Evolutionary conservation across 345 rosid genomes (phyloP).

Genomic region (Mercurialis annua): DNA sequence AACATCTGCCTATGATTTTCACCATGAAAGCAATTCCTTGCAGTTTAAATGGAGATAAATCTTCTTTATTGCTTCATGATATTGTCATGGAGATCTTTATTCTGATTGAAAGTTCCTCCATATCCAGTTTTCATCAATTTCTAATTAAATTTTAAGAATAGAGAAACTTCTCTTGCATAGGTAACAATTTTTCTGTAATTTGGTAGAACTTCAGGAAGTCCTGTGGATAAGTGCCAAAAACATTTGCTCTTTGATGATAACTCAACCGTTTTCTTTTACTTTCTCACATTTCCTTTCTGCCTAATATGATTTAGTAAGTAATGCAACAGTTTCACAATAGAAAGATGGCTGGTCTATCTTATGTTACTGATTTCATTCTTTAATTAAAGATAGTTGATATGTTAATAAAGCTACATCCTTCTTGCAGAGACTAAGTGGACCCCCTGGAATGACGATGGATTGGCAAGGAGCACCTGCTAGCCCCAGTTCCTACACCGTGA

Average conservation of each 20-base stretch:
- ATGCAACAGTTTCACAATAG: neutral
- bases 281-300: neutral
- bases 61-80: neutral
- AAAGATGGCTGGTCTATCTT: constrained; percentile 5
- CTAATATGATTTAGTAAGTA: neutral
- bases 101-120: neutral
- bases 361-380: neutral
- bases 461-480: constrained; percentile 99
- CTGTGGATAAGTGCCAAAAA: neutral
- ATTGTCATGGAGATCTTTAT: neutral
- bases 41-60: neutral
- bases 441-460: constrained; percentile 97
- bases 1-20: neutral
- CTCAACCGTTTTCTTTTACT: neutral
- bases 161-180: neutral
- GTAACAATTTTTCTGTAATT: neutral
- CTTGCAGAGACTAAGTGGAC: constrained; percentile 75
- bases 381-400: neutral
- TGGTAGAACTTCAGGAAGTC: neutral
- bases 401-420: constrained; percentile 10
- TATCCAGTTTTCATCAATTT: neutral
- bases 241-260: neutral
- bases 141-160: neutral
- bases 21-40: neutral
- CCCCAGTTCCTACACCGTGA: constrained; percentile 86